Evolutionary conservation across 1,284 basidiomycete species (phyloP), one percentile per base, ranked within the genome.

Genomic region (Caloboletus firmus): DNA sequence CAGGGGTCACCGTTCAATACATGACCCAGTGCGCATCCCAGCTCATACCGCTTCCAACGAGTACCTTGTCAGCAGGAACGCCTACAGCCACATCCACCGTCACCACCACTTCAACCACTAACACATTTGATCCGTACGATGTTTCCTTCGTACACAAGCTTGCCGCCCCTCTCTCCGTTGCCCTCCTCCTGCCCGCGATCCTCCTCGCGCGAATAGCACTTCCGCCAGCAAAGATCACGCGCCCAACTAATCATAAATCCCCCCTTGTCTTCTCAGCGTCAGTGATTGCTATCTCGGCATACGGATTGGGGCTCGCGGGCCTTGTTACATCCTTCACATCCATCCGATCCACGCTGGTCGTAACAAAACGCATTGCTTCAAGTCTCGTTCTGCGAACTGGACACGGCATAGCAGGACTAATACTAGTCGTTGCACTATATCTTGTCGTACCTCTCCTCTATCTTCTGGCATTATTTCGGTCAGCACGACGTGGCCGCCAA

Each of bases 141-240:
- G 82, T 82, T 9, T 83, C 84, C 3, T 64, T 80, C 28, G 57
- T 72, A 17, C 89, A 91, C 74, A 90, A 89, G 70, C 66, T 83
- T 34, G 65, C 86, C 8, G 77, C 84, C 3, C 81, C 88, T 5
- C 65, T 89, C 22, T 91, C 89, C 11, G 56, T 88, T 30, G 82
- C 77, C 15, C 64, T 87, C 28, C 67, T 85, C 18, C 74, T 87
- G 47, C 79, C 78, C 18, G 75, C 79, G 4, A 63, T 84, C 44
- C 68, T 88, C 22, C 63, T 85, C 37, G 76, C 77, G 58, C 81
- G 89, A 42, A 65, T 82, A 42, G 76, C 76, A 28, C 74, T 76
- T 22, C 76, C 79, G 9, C 67, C 76, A 26, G 72, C 74, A 36
- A 64, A 69, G 54, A 51, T 59, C 42, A 55, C 46, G 11, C 58